phyloP scores from a whole-genome alignment of 2,329 filamentous ascomycete species.

The Colletotrichum tropicicola region DNA sequence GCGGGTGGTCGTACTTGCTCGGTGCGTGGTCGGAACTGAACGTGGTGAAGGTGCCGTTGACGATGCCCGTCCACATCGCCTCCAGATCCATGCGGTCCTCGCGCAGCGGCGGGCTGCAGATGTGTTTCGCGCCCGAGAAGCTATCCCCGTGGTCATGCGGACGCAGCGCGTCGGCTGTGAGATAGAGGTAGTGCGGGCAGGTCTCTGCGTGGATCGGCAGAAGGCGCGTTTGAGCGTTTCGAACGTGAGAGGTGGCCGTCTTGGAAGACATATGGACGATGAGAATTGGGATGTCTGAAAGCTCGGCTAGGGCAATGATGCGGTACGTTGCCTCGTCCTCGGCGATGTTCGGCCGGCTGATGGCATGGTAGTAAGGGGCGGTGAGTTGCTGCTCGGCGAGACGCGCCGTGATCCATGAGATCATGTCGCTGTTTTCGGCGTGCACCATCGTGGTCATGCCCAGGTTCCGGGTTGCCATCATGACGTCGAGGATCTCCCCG shows the following conservation, averaged over 20 bases:
- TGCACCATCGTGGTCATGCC: constrained; percentile 58
- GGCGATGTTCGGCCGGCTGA: constrained; percentile 56
- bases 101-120: constrained; percentile 62
- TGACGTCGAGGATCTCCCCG: constrained; percentile 57
- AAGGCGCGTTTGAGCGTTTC: constrained; percentile 48
- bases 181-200: constrained; percentile 64
- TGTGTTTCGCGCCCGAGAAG: constrained; percentile 64
- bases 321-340: constrained; percentile 63
- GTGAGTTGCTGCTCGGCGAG: constrained; percentile 57
- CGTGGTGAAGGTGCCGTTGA: constrained; percentile 61
- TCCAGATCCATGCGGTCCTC: constrained; percentile 54
- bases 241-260: constrained; percentile 54
- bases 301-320: constrained; percentile 57
- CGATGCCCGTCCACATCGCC: constrained; percentile 58
- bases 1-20: constrained; percentile 56
- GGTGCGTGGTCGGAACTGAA: constrained; percentile 59
- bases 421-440: constrained; percentile 62
- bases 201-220: constrained; percentile 63
- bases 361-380: constrained; percentile 60
- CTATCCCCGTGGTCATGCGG: constrained; percentile 44
- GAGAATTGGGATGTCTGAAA: constrained; percentile 60
- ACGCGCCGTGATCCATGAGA: constrained; percentile 62
- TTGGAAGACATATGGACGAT: constrained; percentile 63
- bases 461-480: constrained; percentile 50
- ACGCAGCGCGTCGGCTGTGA: constrained; percentile 56